These are phyloP conservation scores for Ascochyta pisi DNA, from an alignment of 2,329 filamentous ascomycete species.

Conservation along the genomic window DNA sequence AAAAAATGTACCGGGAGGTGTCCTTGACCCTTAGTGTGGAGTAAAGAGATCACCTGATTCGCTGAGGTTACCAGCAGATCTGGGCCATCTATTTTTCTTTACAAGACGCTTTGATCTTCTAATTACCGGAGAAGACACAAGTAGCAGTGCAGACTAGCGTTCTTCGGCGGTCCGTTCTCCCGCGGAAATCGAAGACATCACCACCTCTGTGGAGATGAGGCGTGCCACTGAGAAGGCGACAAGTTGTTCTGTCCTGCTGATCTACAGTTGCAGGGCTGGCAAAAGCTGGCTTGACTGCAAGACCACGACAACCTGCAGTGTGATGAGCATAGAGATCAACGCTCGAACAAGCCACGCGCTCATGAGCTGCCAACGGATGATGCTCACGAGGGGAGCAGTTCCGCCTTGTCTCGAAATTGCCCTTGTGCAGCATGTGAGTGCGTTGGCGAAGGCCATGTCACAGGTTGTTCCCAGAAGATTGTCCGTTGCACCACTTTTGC, in stretches of 20 bases:
- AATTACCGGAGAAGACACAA: neutral
- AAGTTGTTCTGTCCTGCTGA: conserved; percentile 4
- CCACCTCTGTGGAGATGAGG: neutral
- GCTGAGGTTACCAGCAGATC: conserved; percentile 9
- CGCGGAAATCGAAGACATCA: conserved; percentile 15
- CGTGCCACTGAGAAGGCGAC: conserved; percentile 1
- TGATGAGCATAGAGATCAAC: conserved; percentile 10
- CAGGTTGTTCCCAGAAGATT: conserved; percentile 18
- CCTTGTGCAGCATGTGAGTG: conserved; percentile 8
- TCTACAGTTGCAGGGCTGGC: conserved; percentile 5
- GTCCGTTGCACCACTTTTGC: conserved; percentile 23
- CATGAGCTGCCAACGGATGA: conserved; percentile 9
- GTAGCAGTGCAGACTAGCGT: conserved; percentile 4
- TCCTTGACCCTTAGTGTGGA: neutral
- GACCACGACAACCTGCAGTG: conserved; percentile 5
- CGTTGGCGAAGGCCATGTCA: neutral
- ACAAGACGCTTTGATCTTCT: conserved; percentile 6
- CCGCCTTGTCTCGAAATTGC: conserved; percentile 9
- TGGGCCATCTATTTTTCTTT: conserved; percentile 16
- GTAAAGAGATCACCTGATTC: neutral
- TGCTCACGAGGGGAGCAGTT: conserved; percentile 17
- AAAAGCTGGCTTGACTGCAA: neutral
- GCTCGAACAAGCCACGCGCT: conserved; percentile 20
- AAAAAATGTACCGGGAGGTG: conserved; percentile 1
- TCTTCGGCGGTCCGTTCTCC: conserved; percentile 22